Conservation (phyloP, 306 rosid species). For the Gastrolobium villosum region DNA sequence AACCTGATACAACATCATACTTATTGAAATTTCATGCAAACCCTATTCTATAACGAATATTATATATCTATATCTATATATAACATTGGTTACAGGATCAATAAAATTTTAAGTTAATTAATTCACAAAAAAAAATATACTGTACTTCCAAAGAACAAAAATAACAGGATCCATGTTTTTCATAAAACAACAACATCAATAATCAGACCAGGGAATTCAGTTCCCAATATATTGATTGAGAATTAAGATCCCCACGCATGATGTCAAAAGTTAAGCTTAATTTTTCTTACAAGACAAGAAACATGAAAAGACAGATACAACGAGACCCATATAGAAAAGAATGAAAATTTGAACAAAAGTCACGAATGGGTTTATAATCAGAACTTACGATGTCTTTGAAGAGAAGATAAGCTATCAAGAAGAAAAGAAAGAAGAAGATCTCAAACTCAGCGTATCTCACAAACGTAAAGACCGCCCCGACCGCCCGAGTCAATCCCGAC, state of each 20-base stretch:
- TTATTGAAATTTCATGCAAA: slow-evolving; percentile 1
- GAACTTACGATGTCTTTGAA: slow-evolving; percentile 88
- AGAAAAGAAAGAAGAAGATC: slow-evolving; percentile 87
- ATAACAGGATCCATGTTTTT: not conserved
- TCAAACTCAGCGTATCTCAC: slow-evolving; percentile 86
- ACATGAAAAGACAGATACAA: not conserved
- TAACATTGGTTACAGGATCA: not conserved
- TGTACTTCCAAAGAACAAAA: not conserved
- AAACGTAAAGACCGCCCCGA: slow-evolving; percentile 62
- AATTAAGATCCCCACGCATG: not conserved
- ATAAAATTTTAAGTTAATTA: not conserved
- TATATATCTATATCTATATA: too few relatives aligned
- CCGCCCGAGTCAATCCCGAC: slow-evolving; percentile 64
- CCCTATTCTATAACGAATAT: not conserved
- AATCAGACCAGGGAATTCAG: not conserved
- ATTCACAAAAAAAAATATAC: not conserved
- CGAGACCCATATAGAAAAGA: not conserved
- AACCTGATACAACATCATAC: not conserved
- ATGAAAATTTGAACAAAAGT: not conserved
- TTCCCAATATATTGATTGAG: not conserved
- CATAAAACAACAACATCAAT: not conserved
- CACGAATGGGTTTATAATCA: not conserved
- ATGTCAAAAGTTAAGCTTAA: not conserved
- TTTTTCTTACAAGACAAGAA: not conserved
- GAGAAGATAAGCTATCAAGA: slow-evolving; percentile 73